Base-by-base conservation (phyloP, 306 rosid species). In the Cicer cuneatum region DNA sequence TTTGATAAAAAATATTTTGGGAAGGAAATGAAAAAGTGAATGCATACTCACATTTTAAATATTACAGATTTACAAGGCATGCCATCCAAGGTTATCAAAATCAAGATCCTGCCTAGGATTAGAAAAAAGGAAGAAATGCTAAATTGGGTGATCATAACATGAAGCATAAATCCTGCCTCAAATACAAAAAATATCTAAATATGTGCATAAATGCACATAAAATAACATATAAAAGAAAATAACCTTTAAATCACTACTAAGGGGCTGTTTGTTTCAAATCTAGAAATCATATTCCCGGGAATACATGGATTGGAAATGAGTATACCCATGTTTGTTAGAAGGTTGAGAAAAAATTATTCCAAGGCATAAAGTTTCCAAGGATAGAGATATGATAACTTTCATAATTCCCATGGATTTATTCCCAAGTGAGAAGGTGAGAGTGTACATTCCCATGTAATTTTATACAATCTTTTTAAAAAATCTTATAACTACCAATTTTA, bases 1-100 rank as follows among this genome's bases (percentile, higher is more conserved):
- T 48, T 48, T 13, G 40, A 29, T 63, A 35, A 74, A 61, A 61
- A 37, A 18, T 51, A 38, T 52, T 48, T 74, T 39, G 15, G 18
- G 11, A 11, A 62, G 19, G 41, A 37, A 49, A 74, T 10, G 24
- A 35, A 2, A 62, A 63, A 46, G 41, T 38, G 38, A 63, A 49
- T 14, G 40, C 2, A n/a, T 66, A 21, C 18, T 11, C 33, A 12
- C 29, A 16, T 33, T 33, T 43, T 43, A 16, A 5, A 14, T 19
- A 60, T 29, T 29, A 29, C 35, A 29, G 35, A 29, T 29, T 16
- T 33, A 45, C 15, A 51, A 43, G 63, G n/a, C 58, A 24, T 51
- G 11, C 40, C 7, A 64, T 3, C 35, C 35, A 29, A 29, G 35
- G 35, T 4, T 29, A 29, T 29, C 35, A 29, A 29, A 29, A 24